Percentiles rank a stretch among this genome's conserved stretches.
phyloP scores from a whole-genome alignment of 257 asterid genomes.

The Nyctanthes arbortristis region DNA sequence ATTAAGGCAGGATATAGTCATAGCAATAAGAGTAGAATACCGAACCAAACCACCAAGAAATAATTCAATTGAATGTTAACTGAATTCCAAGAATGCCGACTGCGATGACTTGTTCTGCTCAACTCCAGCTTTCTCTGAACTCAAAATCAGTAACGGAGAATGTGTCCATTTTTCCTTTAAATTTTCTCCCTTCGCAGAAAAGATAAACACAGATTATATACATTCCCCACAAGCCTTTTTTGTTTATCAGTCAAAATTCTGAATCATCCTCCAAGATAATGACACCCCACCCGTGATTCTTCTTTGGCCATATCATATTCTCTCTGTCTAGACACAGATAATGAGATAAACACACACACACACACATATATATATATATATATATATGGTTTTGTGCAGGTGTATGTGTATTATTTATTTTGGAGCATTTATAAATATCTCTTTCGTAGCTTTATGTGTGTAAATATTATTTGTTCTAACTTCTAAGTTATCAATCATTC shows the following conservation, averaged over 20 bases:
- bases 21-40: background rate
- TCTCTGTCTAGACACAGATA: background rate
- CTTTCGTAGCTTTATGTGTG: constrained; percentile 5
- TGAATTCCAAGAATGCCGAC: no score
- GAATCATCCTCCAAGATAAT: constrained; percentile 15
- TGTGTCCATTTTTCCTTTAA: no score
- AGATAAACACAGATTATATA: no score
- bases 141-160: no score
- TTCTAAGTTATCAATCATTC: constrained; percentile 20
- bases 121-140: no score
- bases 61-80: background rate
- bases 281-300: constrained; percentile 39
- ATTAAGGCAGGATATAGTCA: no score
- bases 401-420: background rate
- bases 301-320: constrained; percentile 21
- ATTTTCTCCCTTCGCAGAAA: no score
- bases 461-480: constrained; percentile 13
- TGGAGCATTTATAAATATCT: background rate
- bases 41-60: background rate
- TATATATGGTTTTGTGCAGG: background rate
- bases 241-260: background rate
- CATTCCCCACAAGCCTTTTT: background rate
- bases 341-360: no score
- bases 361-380: background rate
- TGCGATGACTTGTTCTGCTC: no score